A percentile compares a stretch with the other conserved stretches of the same genome.
phyloP scores from a whole-genome alignment of 208 protist genomes.

The Acanthamoeba quina region DNA sequence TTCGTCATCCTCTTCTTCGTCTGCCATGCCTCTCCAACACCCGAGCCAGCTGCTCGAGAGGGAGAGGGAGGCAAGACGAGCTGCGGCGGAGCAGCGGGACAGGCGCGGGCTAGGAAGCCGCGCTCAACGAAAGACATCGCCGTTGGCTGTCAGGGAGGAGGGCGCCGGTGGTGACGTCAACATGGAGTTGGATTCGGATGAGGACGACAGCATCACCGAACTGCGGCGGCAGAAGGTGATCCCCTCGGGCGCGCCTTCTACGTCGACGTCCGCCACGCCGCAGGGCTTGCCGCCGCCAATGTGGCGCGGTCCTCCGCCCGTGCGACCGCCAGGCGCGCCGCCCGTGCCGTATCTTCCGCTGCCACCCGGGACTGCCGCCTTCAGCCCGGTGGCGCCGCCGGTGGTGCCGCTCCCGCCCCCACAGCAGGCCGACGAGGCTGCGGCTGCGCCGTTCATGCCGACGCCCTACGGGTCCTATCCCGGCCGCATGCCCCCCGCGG shows the following conservation, averaged over 20 bases:
- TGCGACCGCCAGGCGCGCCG: neutral
- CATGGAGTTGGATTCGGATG: constrained; percentile 48
- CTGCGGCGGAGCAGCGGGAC: neutral
- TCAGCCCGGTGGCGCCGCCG: neutral
- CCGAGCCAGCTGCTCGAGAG: neutral
- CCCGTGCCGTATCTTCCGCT: neutral
- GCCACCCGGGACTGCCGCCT: neutral
- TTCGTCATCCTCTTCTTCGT: neutral
- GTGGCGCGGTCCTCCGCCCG: constrained; percentile 2
- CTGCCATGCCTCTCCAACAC: neutral
- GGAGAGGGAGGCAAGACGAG: neutral
- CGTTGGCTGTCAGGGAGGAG: neutral
- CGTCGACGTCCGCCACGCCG: neutral
- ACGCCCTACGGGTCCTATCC: neutral
- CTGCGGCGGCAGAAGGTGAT: constrained; percentile 14
- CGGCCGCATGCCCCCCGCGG: neutral
- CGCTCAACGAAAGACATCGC: neutral
- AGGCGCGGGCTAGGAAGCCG: neutral
- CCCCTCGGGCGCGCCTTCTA: neutral
- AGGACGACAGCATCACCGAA: constrained; percentile 34
- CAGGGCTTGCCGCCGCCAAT: neutral
- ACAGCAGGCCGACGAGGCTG: too few relatives aligned
- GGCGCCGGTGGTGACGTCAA: constrained; percentile 18
- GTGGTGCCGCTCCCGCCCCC: neutral
- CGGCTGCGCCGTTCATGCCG: neutral